Evolutionary conservation across 371 early-diverging fungal genomes (phyloP).

Genomic region (Zychaea mexicana): DNA sequence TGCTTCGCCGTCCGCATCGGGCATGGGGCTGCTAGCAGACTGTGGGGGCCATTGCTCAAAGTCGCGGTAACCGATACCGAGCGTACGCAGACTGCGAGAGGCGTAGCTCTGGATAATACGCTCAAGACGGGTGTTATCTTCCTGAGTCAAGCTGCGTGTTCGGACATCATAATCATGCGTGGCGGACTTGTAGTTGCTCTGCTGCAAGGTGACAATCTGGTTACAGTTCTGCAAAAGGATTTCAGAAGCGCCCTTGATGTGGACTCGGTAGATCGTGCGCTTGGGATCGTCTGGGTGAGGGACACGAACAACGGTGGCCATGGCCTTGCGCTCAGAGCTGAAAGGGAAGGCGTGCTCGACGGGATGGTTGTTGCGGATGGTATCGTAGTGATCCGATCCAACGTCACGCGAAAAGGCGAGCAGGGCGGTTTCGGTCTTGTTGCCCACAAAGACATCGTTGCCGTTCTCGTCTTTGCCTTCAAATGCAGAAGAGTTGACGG

Average conservation of each 20-base stretch:
- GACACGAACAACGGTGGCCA: slow-evolving; percentile 77
- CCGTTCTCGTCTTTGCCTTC: slow-evolving; percentile 68
- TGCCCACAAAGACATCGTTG: slow-evolving; percentile 62
- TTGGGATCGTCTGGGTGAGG: slow-evolving; percentile 24
- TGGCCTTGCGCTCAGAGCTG: slow-evolving; percentile 84
- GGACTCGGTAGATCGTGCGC: slow-evolving; percentile 58
- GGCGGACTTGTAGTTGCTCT: slow-evolving; percentile 18
- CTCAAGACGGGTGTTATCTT: slow-evolving; percentile 47
- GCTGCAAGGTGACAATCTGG: slow-evolving; percentile 36
- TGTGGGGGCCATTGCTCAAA: slow-evolving; percentile 60
- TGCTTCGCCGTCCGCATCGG: slow-evolving; percentile 16
- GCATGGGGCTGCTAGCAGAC: slow-evolving; percentile 5
- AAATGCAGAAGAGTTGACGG: slow-evolving; percentile 86
- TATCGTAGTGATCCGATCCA: slow-evolving; percentile 50
- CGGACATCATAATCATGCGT: slow-evolving; percentile 46
- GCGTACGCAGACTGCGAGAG: slow-evolving; percentile 65
- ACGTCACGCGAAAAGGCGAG: slow-evolving; percentile 63
- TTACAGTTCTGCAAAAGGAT: slow-evolving; percentile 61
- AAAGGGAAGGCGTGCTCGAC: slow-evolving; percentile 78
- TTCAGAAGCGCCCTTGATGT: slow-evolving; percentile 90
- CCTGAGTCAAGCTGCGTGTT: slow-evolving; percentile 47
- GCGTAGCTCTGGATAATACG: slow-evolving; percentile 64
- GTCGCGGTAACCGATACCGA: slow-evolving; percentile 72
- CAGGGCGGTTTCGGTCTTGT: slow-evolving; percentile 91
- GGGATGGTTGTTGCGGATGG: slow-evolving; percentile 48